phyloP scores from a whole-genome alignment of 2,329 filamentous ascomycete species.

The Juglanconis juglandina region DNA sequence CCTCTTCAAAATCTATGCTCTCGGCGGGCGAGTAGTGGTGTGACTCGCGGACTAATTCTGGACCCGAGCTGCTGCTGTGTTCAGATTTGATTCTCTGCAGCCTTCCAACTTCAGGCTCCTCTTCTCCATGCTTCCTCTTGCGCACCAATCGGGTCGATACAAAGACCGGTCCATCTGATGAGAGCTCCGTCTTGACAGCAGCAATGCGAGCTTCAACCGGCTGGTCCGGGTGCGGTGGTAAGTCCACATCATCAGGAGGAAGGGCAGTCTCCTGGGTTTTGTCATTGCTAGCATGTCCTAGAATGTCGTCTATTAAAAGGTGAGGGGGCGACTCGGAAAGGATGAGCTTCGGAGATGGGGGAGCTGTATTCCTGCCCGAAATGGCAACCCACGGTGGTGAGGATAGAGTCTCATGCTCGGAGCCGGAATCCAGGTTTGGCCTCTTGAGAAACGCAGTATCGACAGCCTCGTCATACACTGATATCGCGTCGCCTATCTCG shows the following conservation, averaged over 20 bases:
- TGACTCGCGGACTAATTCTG: slow-evolving; percentile 25
- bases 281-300: slow-evolving; percentile 1
- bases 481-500: no score
- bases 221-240: slow-evolving; percentile 29
- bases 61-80: slow-evolving; percentile 28
- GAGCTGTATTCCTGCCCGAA: not conserved
- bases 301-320: not conserved
- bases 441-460: not conserved
- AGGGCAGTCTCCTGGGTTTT: not conserved
- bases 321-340: not conserved
- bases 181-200: slow-evolving; percentile 48
- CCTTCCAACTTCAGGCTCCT: slow-evolving; percentile 19
- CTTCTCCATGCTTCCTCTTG: slow-evolving; percentile 40
- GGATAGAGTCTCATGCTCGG: not conserved
- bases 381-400: not conserved
- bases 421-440: not conserved
- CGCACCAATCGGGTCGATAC: slow-evolving; percentile 47
- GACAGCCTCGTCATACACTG: not conserved
- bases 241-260: slow-evolving; percentile 14
- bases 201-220: not conserved
- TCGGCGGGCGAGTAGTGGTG: slow-evolving; percentile 42
- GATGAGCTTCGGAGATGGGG: not conserved
- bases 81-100: slow-evolving; percentile 43
- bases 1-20: slow-evolving; percentile 59
- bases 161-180: slow-evolving; percentile 50